Evolutionary conservation across 164 flowering plant species (phyloP).

Genomic region (Stephania yunnanensis): DNA sequence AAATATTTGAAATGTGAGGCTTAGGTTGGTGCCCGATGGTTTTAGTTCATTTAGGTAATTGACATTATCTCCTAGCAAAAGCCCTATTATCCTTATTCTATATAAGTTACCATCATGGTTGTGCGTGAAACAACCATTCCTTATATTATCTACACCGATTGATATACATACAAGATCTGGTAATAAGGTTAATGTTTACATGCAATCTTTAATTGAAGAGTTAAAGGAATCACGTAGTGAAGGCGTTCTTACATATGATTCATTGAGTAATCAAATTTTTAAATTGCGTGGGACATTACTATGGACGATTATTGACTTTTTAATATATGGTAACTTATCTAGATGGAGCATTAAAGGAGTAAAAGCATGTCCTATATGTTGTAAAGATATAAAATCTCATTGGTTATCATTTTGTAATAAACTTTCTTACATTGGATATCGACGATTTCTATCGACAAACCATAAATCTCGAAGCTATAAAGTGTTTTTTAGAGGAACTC

Average conservation of each 20-base stretch:
- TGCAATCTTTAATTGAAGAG: neutral
- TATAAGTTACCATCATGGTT: neutral
- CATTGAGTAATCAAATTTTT: neutral
- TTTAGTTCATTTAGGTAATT: neutral
- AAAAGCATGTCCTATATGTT: neutral
- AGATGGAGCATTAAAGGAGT: neutral
- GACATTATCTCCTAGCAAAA: neutral
- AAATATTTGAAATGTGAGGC: neutral
- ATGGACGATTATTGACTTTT: constrained; percentile 3
- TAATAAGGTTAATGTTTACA: neutral
- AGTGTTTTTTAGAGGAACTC: neutral
- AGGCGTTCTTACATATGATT: neutral
- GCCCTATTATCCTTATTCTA: neutral
- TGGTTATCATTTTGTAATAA: neutral
- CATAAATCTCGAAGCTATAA: neutral
- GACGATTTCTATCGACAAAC: neutral
- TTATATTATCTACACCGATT: neutral
- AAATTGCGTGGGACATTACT: neutral
- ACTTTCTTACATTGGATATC: neutral
- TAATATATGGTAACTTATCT: neutral
- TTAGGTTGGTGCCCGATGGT: neutral
- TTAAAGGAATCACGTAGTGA: neutral
- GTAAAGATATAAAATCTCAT: neutral
- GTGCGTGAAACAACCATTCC: neutral
- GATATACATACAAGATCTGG: neutral